Evolutionary conservation across 352 stramenopile species (phyloP), one percentile per base, ranked within the genome.

Genomic region (Albugo candida): DNA sequence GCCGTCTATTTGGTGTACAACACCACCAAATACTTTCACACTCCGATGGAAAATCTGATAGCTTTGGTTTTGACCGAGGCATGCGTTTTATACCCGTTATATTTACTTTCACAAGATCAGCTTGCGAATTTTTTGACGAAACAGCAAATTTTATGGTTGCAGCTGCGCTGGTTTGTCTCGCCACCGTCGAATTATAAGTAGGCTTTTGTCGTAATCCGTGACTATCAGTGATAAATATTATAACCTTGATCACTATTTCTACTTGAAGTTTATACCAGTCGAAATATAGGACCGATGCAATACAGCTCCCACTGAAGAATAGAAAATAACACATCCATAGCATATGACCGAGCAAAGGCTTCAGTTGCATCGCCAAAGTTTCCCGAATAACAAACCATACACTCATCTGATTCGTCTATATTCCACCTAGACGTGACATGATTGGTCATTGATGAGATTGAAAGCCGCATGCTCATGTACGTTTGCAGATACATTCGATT

Each of bases 11-110:
- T 69, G 50, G 61, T 83, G 2, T 81, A 78, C 58, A 80, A 77
- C 59, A 83, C 74, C 24, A 58, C 64, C 0, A 63, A 61, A 18
- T 81, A 62, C 53, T 87, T 84, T 60, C 74, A 87, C 62, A 71
- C 63, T 47, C 54, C 67, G 24, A 46, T 58, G 37, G 74, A 87
- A 47, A 87, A 83, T 50, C 36, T 82, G 1, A 52, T 84, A 17
- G 74, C 52, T 10, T 45, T 87, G 36, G 16, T 76, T 11, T 65
- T 83, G 38, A 69, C 59, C 5, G 71, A 87, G 47, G 45, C 46
- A 10, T 65, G 45, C 41, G 56, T 83, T 17, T 84, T 87, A 72
- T 11, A 58, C 19, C 74, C 74, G 39, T 56, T 87, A 36, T 69
- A 73, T 41, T 43, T 84, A 42, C 24, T 87, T 38, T 65, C 66